phyloP scores from a whole-genome alignment of 495 filamentous ascomycete genomes.

The Xylaria longipes region DNA sequence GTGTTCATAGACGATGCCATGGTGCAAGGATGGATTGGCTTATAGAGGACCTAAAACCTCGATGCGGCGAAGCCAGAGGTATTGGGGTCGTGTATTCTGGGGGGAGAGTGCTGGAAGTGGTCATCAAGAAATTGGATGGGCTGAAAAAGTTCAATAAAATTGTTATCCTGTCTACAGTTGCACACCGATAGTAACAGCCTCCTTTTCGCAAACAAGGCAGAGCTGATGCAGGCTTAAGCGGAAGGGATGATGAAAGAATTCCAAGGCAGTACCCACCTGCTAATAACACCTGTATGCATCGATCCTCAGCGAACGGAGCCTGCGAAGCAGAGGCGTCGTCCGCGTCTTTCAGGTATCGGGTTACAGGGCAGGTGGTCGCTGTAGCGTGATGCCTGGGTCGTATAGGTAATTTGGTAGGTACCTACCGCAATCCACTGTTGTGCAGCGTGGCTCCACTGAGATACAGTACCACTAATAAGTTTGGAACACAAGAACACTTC shows the following conservation, averaged over 20 bases:
- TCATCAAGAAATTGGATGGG: conserved; percentile 22
- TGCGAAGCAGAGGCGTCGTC: not conserved
- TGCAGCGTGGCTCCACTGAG: conserved; percentile 21
- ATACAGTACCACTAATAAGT: conserved; percentile 2
- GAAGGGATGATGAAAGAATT: conserved; percentile 32
- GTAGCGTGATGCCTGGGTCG: not conserved
- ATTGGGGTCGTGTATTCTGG: conserved; percentile 11
- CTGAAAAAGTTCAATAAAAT: conserved; percentile 12
- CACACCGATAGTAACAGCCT: conserved; percentile 22
- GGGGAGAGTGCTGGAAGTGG: not conserved
- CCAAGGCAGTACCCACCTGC: conserved; percentile 27
- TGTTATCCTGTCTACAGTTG: conserved; percentile 18
- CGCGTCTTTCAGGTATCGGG: not conserved
- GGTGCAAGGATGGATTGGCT: conserved; percentile 28
- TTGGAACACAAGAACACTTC: conserved; percentile 10
- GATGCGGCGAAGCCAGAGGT: conserved; percentile 17
- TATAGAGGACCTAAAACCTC: conserved; percentile 23
- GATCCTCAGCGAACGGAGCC: conserved; percentile 15
- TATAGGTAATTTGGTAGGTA: not conserved
- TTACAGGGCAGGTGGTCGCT: conserved; percentile 1
- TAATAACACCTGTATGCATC: conserved; percentile 24
- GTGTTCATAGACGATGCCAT: conserved; percentile 48
- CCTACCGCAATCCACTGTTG: conserved; percentile 4
- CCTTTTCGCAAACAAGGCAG: conserved; percentile 24
- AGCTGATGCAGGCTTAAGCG: conserved; percentile 23